These are phyloP conservation scores for Papilionanthe hybrid DNA, from an alignment of 116 monocot species.

Conservation along the genomic window DNA sequence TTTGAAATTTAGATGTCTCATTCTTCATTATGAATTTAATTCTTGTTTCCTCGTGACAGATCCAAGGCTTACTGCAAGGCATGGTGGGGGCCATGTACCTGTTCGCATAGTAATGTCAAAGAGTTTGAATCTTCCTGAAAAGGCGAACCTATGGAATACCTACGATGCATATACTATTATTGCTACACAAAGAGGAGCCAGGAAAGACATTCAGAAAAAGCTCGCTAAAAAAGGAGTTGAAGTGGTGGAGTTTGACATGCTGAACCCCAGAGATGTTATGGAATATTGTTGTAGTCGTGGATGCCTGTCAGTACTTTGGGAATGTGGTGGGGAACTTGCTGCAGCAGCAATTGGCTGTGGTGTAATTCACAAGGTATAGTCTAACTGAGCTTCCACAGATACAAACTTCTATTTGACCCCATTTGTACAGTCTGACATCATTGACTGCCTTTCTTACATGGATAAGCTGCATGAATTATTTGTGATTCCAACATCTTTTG, in stretches of 20 bases:
- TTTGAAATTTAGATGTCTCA: conserved; percentile 3
- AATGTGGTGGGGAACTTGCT: conserved; percentile 82
- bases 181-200: conserved; percentile 87
- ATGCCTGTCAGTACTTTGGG: conserved; percentile 85
- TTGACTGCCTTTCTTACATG: not conserved
- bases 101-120: conserved; percentile 84
- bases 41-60: conserved; percentile 37
- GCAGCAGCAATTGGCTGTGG: conserved; percentile 85
- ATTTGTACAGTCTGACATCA: not conserved
- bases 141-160: conserved; percentile 87
- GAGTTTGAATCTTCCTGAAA: conserved; percentile 81
- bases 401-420: not conserved
- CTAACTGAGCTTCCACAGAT: not conserved
- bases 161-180: conserved; percentile 90
- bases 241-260: conserved; percentile 92
- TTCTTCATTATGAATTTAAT: conserved; percentile 11
- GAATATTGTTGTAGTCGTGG: conserved; percentile 87
- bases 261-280: conserved; percentile 91
- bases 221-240: conserved; percentile 95
- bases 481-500: not conserved
- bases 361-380: conserved; percentile 89
- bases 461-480: not conserved
- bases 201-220: conserved; percentile 63
- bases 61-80: conserved; percentile 87
- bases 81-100: conserved; percentile 79